These are phyloP conservation scores for Scutellaria barbata DNA, from an alignment of 257 asterid species.

Conservation along the genomic window DNA sequence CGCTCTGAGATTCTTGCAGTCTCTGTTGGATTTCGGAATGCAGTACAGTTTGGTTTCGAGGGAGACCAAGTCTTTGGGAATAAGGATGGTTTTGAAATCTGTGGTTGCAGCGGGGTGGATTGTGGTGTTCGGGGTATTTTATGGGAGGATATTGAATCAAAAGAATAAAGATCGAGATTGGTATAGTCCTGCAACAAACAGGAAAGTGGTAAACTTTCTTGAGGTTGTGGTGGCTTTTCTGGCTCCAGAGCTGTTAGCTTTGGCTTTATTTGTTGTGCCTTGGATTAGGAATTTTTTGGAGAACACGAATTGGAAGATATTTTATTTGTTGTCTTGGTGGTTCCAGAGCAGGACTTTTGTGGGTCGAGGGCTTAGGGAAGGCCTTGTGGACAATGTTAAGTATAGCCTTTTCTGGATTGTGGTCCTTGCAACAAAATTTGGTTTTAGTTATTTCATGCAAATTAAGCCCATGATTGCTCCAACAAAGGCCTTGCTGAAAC, in stretches of 20 bases:
- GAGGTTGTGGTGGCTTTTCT: constrained; percentile 72
- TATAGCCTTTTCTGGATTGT: constrained; percentile 83
- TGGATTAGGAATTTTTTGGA: constrained; percentile 92
- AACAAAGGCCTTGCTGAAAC: constrained; percentile 64
- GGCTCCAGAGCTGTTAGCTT: constrained; percentile 82
- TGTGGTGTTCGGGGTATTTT: constrained; percentile 79
- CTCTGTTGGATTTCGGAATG: constrained; percentile 83
- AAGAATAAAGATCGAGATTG: constrained; percentile 58
- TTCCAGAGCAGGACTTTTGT: constrained; percentile 91
- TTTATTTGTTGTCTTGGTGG: constrained; percentile 94
- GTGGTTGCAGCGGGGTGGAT: constrained; percentile 88
- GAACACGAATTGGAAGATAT: constrained; percentile 89
- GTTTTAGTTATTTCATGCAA: constrained; percentile 95
- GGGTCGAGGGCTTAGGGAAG: constrained; percentile 98
- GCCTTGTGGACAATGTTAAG: constrained; percentile 85
- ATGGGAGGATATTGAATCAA: constrained; percentile 74
- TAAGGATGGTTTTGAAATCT: constrained; percentile 83
- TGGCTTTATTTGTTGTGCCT: constrained; percentile 77
- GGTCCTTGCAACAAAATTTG: constrained; percentile 84
- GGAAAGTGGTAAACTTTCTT: constrained; percentile 67
- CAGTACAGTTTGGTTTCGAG: constrained; percentile 84
- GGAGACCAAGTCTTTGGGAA: constrained; percentile 82
- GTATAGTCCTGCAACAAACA: constrained; percentile 51
- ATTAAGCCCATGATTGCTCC: constrained; percentile 92
- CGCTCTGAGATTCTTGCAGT: constrained; percentile 83